phyloP scores from a whole-genome alignment of 441 rosid genomes.

The Croton setiger region DNA sequence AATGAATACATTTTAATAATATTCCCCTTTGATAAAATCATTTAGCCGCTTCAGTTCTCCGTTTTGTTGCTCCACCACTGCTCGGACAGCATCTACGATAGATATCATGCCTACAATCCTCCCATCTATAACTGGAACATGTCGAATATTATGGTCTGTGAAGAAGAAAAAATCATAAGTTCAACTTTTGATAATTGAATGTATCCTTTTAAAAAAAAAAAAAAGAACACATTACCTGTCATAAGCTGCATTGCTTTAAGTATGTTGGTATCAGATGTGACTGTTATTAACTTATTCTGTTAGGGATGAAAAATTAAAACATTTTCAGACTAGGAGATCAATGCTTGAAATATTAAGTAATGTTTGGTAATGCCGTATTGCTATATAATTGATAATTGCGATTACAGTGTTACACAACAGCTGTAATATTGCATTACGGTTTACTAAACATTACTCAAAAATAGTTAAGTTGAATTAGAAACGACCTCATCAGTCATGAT shows the following conservation, averaged over 20 bases:
- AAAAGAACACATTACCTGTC: slow-evolving; percentile 50
- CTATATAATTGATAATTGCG: too few relatives aligned
- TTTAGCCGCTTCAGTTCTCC: slow-evolving; percentile 28
- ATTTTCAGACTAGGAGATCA: slow-evolving; percentile 5
- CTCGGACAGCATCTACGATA: slow-evolving; percentile 65
- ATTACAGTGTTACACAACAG: too few relatives aligned
- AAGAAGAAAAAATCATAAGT: background rate
- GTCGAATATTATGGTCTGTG: slow-evolving; percentile 64
- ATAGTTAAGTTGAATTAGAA: background rate
- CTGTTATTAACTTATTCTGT: slow-evolving; percentile 68
- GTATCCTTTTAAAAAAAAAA: too few relatives aligned
- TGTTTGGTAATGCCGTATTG: too few relatives aligned
- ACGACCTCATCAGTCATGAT: slow-evolving; percentile 81
- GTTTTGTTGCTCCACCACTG: slow-evolving; percentile 75
- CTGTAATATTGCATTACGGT: too few relatives aligned
- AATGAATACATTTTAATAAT: slow-evolving; percentile 31
- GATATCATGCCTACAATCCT: slow-evolving; percentile 82
- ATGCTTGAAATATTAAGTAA: background rate
- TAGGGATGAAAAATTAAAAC: background rate
- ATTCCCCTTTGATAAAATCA: slow-evolving; percentile 65
- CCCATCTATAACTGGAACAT: slow-evolving; percentile 81
- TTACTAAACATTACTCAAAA: too few relatives aligned
- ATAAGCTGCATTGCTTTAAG: slow-evolving; percentile 85
- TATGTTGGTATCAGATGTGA: slow-evolving; percentile 65
- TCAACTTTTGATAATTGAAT: background rate